A percentile compares a stretch with the other conserved stretches of the same genome.
These are phyloP conservation scores for Pseudoneurospora amorphoporcata DNA, from an alignment of 495 filamentous ascomycete genomes.

Conservation along the genomic window DNA sequence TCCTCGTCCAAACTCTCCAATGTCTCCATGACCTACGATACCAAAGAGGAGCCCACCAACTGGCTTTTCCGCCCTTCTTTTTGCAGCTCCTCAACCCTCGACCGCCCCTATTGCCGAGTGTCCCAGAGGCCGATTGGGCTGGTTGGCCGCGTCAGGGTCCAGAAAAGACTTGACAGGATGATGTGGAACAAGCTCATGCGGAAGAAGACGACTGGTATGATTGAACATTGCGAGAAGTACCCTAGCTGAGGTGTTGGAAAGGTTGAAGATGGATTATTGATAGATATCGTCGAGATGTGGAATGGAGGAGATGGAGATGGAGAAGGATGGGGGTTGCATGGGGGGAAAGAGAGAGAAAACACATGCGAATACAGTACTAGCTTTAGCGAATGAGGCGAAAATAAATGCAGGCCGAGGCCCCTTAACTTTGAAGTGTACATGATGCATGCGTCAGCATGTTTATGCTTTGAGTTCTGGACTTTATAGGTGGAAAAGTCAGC, in stretches of 20 bases:
- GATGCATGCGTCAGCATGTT: too few relatives aligned
- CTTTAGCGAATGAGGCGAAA: too few relatives aligned
- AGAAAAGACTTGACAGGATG: not conserved
- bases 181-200: not conserved
- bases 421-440: too few relatives aligned
- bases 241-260: not conserved
- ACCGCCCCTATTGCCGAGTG: fast-evolving
- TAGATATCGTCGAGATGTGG: not conserved
- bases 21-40: not conserved
- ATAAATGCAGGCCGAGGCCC: too few relatives aligned
- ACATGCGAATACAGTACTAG: too few relatives aligned
- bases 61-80: not conserved
- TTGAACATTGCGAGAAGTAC: not conserved
- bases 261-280: not conserved
- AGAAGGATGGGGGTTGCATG: not conserved
- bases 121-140: not conserved
- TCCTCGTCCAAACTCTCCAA: not conserved
- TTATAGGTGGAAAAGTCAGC: too few relatives aligned
- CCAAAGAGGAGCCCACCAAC: not conserved
- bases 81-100: not conserved
- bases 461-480: too few relatives aligned
- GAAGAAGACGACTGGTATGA: not conserved
- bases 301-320: not conserved
- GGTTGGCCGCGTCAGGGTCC: not conserved
- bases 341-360: not conserved